These are phyloP conservation scores for Pinus taeda DNA, from an alignment of 75 land plant species.

Conservation along the genomic window DNA sequence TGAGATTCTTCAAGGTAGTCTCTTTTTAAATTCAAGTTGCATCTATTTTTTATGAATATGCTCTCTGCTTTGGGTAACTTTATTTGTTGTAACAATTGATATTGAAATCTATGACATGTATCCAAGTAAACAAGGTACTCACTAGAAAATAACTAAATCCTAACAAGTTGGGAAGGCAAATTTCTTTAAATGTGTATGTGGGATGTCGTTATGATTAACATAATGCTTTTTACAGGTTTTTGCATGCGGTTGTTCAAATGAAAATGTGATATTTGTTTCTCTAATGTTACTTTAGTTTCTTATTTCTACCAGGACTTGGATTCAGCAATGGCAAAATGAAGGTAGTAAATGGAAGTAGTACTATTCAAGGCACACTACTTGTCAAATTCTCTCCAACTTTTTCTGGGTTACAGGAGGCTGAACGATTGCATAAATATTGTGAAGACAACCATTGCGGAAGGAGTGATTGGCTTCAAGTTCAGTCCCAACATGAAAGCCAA, in stretches of 20 bases:
- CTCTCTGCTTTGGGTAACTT: not conserved
- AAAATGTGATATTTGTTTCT: not conserved
- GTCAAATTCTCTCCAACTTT: slow-evolving; percentile 38
- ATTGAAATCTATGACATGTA: not conserved
- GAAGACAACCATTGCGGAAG: slow-evolving; percentile 38
- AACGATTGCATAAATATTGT: slow-evolving; percentile 43
- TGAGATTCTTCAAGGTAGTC: slow-evolving; percentile 38
- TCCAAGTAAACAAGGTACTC: not conserved
- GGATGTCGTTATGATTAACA: not conserved
- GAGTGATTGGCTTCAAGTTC: slow-evolving; percentile 16
- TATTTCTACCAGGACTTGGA: slow-evolving; percentile 25
- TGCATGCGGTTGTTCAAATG: not conserved
- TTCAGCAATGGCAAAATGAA: slow-evolving; percentile 23
- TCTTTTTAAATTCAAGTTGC: not conserved
- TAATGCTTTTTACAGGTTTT: not conserved
- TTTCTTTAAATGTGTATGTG: not conserved
- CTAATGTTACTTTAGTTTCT: not conserved
- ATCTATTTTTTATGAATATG: not conserved
- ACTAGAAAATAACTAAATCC: not conserved
- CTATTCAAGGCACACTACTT: slow-evolving; percentile 25
- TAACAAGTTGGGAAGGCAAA: not conserved
- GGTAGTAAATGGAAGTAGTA: slow-evolving; percentile 21
- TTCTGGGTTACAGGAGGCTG: slow-evolving; percentile 53
- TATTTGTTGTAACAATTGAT: not conserved
- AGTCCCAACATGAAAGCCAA: slow-evolving; percentile 11